Base-by-base conservation (phyloP, 2,329 filamentous ascomycete genomes). In the Neonectria sp. region DNA sequence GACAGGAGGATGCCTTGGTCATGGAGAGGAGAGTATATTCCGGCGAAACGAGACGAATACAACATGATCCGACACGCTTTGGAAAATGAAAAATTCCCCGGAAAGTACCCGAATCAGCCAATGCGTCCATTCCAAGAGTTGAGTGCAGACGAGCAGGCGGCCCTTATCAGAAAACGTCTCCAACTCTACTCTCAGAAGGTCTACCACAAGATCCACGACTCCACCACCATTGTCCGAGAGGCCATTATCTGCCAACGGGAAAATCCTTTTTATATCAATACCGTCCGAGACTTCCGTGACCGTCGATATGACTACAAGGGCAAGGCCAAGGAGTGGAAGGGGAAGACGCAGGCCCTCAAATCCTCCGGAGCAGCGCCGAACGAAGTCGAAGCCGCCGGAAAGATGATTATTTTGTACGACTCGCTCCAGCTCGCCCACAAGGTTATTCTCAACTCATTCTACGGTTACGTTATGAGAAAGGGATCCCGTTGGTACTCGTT, bases 391-490 rank as follows among this genome's bases (percentile, higher is more conserved):
- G 92, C 94, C 65, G 96, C 95, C 6, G 98, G 98, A 84, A 99
- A 99, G 86, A 99, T 99, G 97, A 96, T 98, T 63, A 88, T 98
- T 55, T 83, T 99, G 5, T 99, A 94, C 79, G 96, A 99, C 79
- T 99, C 96, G 0, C 86, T 99, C 65, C 97, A 99, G 80, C 86
- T 99, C 75, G 96, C 96, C 0, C 96, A 99, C 85, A 99, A 99
- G 80, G 96, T 99, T 83, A 99, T 99, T 86, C 81, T 99, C 62
- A 99, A 99, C 85, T 97, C 95, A 63, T 99, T 99, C 85, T 99
- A 99, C 75, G 96, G 96, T 70, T 99, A 99, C 79, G 96, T 98
- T 79, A 99, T 99, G 96, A 89, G 96, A 84, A 99, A 99, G 80
- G 96, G 96, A 37, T 99, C 96, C 43, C 91, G 96, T 62, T 99